Evolutionary conservation across 495 filamentous ascomycete species (phyloP), one percentile per base, ranked within the genome.

Genomic region (Parachaetomium inaequale): DNA sequence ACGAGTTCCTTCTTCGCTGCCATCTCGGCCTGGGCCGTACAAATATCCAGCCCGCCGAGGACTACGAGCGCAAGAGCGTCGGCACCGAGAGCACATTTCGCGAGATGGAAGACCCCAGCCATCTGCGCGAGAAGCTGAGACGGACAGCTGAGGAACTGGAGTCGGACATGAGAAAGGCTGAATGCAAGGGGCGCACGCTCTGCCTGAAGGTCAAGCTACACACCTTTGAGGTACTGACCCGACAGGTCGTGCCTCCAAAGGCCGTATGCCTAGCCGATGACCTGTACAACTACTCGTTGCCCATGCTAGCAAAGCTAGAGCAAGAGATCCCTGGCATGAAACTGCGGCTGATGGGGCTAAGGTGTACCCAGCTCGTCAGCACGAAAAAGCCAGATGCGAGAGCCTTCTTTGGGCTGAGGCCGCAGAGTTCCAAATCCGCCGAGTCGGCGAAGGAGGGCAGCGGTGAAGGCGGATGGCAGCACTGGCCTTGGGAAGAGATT

Each of bases 121-220:
- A 87, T 60, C 78, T 98, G 17, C 79, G 90, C 12, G 85, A 84
- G 28, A 96, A 96, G 71, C 81, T 99, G 4, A 84, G 86, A 42
- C 80, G 76, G 72, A 91, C 84, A 2, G 91, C 95, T 0, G 88
- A 93, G 63, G 94, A 96, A 71, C 78, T 99, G 19, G 92, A 96
- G 72, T 88, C 90, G 64, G 95, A 98, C 69, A 79, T 98, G 67
- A 72, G 76, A n/a, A 82, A 83, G 21, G 89, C 88, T 5, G 82
- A 90, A 63, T 90, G 91, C 74, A 96, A 93, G 73, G 93, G 93
- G 6, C 85, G 93, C 7, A 98, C 95, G 1, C 74, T 98, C 4
- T 88, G 89, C 25, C 73, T 99, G 21, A 99, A 99, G 74, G 83
- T 97, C 52, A 99, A 99, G 71, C 78, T 98, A 12, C 91, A 96